A percentile compares a stretch with the other conserved stretches of the same genome.
Conservation (phyloP, 805 yeast species). For the Suhomyces sp. region DNA sequence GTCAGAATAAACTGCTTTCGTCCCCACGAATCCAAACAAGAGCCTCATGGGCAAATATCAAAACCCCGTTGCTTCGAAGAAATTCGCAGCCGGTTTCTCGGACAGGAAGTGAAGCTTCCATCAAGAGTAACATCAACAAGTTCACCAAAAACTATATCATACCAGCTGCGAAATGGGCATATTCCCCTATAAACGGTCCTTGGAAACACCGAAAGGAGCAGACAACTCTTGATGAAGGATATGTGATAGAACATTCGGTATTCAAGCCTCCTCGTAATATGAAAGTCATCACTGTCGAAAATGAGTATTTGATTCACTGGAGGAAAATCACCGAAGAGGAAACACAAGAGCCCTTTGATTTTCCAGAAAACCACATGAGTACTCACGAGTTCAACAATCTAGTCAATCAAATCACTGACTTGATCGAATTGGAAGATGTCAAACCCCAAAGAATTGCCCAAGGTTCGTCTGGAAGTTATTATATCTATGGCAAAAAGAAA, state of each 20-base stretch:
- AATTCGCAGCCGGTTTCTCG: conserved; percentile 13
- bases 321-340: conserved; percentile 14
- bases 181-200: conserved; percentile 18
- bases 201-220: conserved; percentile 3
- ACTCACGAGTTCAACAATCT: conserved; percentile 34
- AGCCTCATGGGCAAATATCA: conserved; percentile 1
- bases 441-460: conserved; percentile 55
- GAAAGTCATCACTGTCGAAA: conserved; percentile 14
- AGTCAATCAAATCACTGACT: conserved; percentile 43
- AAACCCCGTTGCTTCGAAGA: conserved; percentile 10
- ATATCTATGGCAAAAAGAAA: conserved; percentile 28
- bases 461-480: conserved; percentile 74
- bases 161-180: conserved; percentile 35
- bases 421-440: conserved; percentile 44
- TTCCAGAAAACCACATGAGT: conserved; percentile 24
- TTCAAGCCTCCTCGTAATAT: conserved; percentile 38
- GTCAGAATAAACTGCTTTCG: too few relatives aligned
- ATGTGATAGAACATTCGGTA: conserved; percentile 56
- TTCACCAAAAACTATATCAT: conserved; percentile 22
- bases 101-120: conserved; percentile 11
- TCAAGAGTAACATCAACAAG: conserved; percentile 14
- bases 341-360: conserved; percentile 9
- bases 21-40: not conserved
- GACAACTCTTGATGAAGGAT: conserved; percentile 15
- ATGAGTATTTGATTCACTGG: conserved; percentile 20